These are phyloP conservation scores for Vairimorpha ceranae DNA, from an alignment of 371 early-diverging fungal genomes.

Conservation along the genomic window DNA sequence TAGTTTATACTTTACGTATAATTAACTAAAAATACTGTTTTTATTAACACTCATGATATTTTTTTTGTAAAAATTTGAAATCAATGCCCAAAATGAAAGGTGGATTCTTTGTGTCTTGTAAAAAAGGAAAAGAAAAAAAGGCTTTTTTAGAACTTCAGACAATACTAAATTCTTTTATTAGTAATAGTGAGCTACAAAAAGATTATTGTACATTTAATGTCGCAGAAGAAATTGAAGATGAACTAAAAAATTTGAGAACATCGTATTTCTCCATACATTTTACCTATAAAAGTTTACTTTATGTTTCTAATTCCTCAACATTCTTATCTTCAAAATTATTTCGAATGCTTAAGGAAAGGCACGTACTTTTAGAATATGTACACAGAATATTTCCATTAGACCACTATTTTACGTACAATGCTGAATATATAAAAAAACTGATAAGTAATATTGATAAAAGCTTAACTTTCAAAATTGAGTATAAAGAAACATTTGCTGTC, in stretches of 20 bases:
- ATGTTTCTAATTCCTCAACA: conserved; percentile 6
- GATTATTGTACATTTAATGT: background rate
- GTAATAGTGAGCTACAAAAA: background rate
- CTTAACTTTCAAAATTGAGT: conserved; percentile 38
- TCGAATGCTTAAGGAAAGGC: background rate
- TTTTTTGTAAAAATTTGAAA: too few species aligned
- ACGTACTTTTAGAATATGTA: conserved; percentile 18
- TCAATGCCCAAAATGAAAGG: too few species aligned
- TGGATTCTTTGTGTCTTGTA: conserved; percentile 43
- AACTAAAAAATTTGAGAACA: conserved; percentile 1
- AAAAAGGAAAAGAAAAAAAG: conserved; percentile 30
- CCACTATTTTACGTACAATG: conserved; percentile 18
- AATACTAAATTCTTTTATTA: background rate
- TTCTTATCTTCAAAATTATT: conserved; percentile 8
- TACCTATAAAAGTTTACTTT: conserved; percentile 31
- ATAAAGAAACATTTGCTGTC: conserved; percentile 30
- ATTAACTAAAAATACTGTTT: too few species aligned
- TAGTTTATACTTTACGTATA: too few species aligned
- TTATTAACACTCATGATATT: too few species aligned
- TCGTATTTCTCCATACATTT: conserved; percentile 18
- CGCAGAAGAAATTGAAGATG: conserved; percentile 14
- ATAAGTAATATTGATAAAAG: background rate
- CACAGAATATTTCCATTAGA: conserved; percentile 36
- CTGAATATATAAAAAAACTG: background rate
- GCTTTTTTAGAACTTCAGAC: conserved; percentile 32